Evolutionary conservation across 2,329 filamentous ascomycete genomes (phyloP), one percentile per base, ranked within the genome.

Genomic region (Ophiocordyceps polyrhachis-furcata): DNA sequence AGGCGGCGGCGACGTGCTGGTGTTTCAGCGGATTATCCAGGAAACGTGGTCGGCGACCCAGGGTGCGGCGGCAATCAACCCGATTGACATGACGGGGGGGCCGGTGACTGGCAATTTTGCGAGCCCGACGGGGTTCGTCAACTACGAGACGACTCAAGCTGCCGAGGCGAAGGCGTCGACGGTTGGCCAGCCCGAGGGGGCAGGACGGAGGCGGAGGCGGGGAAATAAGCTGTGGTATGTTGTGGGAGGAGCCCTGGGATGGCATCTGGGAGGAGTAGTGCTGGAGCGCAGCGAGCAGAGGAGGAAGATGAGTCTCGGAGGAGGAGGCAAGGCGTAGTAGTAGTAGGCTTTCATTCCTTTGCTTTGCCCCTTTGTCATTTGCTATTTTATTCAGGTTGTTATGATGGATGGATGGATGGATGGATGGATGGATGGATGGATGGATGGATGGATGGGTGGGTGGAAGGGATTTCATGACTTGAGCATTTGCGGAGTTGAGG

Each of bases 51-150:
- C 15, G 23, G 6, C 21, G 23, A 7, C 2, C 43, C 19, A 40
- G 42, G 19, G 6, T 31, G 20, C 45, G 13, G 9, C 35, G n/a
- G 35, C 40, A 46, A 55, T 75, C 50, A 81, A 81, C 51, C 76
- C 78, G 0, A 75, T 81, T 44, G 70, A 74, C 52, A 67, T 70
- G 65, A 71, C 68, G 54, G 66, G 67, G 42, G 62, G 58, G 45
- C 53, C 60, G 4, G 60, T 64, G 12, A 70, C 72, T 5, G 74
- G 73, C 5, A 70, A 71, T 44, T 81, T 77, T 54, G 74, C 75
- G 17, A 77, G 72, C 31, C 76, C 77, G 1, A 81, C 76, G 1
- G 77, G 76, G 0, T 81, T 77, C 52, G 71, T 81, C 40, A 79
- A 78, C 50, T 73, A 78, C 50, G 71, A 78, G 48, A 54, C 50